Percentiles rank a stretch among this genome's conserved stretches.
These are phyloP conservation scores for Rosa lucieae DNA, from an alignment of 306 rosid species.

Conservation along the genomic window DNA sequence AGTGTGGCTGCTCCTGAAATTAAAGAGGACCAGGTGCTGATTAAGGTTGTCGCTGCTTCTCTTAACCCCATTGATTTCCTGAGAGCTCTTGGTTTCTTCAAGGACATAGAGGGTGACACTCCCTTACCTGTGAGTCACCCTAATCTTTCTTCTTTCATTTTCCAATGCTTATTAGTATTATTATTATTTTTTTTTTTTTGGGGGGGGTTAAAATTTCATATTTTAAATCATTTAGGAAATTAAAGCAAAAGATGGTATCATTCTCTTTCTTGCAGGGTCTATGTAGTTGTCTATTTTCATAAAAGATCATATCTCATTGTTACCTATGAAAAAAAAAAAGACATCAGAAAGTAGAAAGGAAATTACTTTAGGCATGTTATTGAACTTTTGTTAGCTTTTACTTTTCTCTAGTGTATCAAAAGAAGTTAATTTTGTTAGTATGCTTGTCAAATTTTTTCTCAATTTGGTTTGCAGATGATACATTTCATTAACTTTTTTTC, in stretches of 20 bases:
- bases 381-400: neutral
- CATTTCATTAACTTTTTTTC: no score
- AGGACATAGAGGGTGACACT: conserved; percentile 18
- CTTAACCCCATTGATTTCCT: conserved; percentile 66
- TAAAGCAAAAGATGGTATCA: neutral
- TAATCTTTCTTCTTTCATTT: neutral
- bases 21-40: conserved; percentile 55
- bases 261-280: neutral
- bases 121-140: conserved; percentile 22
- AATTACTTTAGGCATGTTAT: neutral
- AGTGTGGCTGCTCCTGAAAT: conserved; percentile 43
- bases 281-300: neutral
- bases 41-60: conserved; percentile 68
- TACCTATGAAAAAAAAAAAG: neutral
- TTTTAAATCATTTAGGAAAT: neutral
- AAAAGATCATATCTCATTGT: no score
- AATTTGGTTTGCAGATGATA: no score
- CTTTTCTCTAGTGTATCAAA: neutral
- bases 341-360: neutral
- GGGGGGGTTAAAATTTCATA: no score
- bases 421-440: neutral
- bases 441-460: neutral
- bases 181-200: neutral
- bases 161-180: no score
- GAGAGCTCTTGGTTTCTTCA: conserved; percentile 43